Evolutionary conservation across 495 filamentous ascomycete species (phyloP).

Genomic region (Penicillium diatomitis): DNA sequence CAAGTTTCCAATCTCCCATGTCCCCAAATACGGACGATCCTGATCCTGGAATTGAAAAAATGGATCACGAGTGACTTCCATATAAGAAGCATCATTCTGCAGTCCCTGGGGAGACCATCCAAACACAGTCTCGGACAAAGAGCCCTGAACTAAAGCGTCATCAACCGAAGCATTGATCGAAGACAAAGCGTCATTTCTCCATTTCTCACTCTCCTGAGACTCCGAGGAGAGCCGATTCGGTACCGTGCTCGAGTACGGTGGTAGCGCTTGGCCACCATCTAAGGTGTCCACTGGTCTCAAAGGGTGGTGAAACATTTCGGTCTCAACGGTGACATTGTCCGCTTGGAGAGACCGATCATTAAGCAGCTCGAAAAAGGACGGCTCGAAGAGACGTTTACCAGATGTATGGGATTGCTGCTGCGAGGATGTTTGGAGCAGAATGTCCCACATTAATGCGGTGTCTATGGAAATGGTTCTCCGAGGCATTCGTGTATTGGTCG

Average conservation of each 20-base stretch:
- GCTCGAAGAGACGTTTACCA: constrained; percentile 17
- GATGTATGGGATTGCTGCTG: constrained; percentile 5
- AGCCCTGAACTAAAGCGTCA: not conserved
- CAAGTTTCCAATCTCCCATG: constrained; percentile 22
- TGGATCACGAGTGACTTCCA: constrained; percentile 19
- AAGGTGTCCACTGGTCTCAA: constrained; percentile 32
- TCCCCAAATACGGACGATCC: constrained; percentile 15
- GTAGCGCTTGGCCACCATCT: constrained; percentile 30
- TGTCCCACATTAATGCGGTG: constrained; percentile 38
- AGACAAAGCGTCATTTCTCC: not conserved
- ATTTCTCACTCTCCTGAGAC: constrained; percentile 1
- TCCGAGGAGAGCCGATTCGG: not conserved
- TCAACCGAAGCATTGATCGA: too few species aligned
- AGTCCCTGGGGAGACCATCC: constrained; percentile 5
- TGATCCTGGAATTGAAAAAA: constrained; percentile 24
- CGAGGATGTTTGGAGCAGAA: constrained; percentile 25
- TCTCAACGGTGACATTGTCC: constrained; percentile 27
- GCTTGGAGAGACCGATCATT: constrained; percentile 3
- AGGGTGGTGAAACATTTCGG: constrained; percentile 31
- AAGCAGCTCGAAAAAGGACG: constrained; percentile 12
- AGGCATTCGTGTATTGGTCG: constrained; percentile 22
- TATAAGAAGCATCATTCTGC: constrained; percentile 25
- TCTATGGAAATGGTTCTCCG: constrained; percentile 31
- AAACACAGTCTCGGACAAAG: constrained; percentile 5
- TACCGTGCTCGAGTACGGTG: constrained; percentile 15